Conservation (phyloP, 129 eudicot species). For the Centella asiatica region DNA sequence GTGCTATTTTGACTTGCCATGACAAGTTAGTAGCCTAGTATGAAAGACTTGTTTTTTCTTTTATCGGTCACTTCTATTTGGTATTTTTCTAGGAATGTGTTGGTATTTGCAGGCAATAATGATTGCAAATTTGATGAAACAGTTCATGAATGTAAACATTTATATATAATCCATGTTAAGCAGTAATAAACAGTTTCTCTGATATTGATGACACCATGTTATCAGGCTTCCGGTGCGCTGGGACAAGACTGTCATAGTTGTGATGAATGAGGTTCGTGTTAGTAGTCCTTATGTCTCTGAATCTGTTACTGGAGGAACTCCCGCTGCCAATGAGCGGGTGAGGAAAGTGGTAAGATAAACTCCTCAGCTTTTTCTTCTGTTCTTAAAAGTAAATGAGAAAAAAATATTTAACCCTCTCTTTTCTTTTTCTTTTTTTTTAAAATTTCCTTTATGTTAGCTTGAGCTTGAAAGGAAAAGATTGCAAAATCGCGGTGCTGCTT, state of each 20-base stretch:
- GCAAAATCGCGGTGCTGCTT: conserved; percentile 57
- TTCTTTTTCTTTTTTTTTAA: neutral
- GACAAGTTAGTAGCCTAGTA: too few species aligned
- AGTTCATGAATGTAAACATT: too few species aligned
- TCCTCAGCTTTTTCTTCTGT: neutral
- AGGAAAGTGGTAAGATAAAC: conserved; percentile 83
- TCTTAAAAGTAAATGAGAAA: neutral
- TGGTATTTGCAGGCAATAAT: too few species aligned
- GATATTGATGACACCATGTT: neutral
- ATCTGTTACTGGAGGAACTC: conserved; percentile 83
- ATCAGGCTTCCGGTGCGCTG: conserved; percentile 92
- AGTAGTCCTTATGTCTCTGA: conserved; percentile 96
- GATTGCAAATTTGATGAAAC: too few species aligned
- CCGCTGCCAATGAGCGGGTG: conserved; percentile 97
- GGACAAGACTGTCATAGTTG: conserved; percentile 93
- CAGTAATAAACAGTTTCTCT: neutral
- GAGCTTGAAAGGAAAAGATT: conserved; percentile 89
- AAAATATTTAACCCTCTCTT: neutral
- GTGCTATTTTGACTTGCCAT: too few species aligned
- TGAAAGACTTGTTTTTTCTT: too few species aligned
- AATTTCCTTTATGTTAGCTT: conserved; percentile 28
- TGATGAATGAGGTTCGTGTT: conserved; percentile 93
- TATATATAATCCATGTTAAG: neutral
- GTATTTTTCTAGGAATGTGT: too few species aligned
- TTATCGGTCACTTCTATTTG: too few species aligned